Base-by-base conservation (phyloP, 148 eudicot genomes). In the Rhododendron ovatum region DNA sequence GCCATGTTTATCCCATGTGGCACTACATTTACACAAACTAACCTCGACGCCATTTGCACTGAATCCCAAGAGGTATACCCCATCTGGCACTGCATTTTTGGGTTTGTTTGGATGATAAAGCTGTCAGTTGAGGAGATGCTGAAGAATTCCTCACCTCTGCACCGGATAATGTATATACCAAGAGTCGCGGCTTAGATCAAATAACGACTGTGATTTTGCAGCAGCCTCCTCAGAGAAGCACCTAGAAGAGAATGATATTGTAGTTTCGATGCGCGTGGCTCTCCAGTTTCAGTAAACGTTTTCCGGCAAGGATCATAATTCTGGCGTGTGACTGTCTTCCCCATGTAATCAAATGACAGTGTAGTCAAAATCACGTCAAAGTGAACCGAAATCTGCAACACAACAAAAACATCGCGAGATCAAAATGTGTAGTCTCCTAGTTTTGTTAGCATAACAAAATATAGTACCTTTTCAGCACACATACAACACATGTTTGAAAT, bases 401-500 rank as follows among this genome's bases (percentile, higher is more conserved):
- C 17, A n/a, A 24, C 71, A 48, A 48, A 45, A n/a, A 45, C 6
- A 9, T 39, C 1, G 11, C 1, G 22, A 7, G 17, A 1, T 65
- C 51, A 39, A 24, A 22, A 35, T 41, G n/a, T 22, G 41, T 30
- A 20, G 2, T 20, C 59, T 65, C 41, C 74, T 39, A 82, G 51
- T 14, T 65, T 63, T 4, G 51, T 9, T 18, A 28, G 45, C 17
- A 48, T n/a, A 83, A 48, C 10, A 43, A 10, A 71, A 10, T 7
- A 71, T 13, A 69, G 61, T 47, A 67, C 41, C 59, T 69, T 83
- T 83, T 28, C 10, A 83, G 67, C 78, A 51, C 84, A 37, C 80
- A 37, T 22, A 51, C 10, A 17, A 33, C 83, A 48, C 78, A 50
- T 86, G 75, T 65, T 15, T 59, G 53, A 45, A n/a, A 50, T 20